phyloP scores from a whole-genome alignment of 495 filamentous ascomycete genomes.

The Lepraria neglecta region DNA sequence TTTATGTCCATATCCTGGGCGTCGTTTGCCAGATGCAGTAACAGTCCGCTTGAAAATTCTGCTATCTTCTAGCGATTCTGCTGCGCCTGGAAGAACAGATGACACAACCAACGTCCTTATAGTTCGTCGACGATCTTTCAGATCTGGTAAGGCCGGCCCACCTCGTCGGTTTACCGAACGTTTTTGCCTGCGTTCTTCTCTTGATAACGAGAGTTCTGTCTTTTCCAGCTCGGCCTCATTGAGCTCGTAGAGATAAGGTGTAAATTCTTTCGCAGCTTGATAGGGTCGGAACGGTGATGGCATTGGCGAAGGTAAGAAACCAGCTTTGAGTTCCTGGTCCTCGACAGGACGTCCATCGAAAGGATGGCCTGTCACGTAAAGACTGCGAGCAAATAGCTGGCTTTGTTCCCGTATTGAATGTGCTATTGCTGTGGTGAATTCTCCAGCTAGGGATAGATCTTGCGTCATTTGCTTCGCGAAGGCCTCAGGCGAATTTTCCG shows the following conservation, averaged over 20 bases:
- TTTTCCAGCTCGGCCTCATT: constrained; percentile 85
- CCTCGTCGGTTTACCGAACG: constrained; percentile 89
- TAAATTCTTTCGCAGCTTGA: constrained; percentile 86
- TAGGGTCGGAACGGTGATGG: constrained; percentile 77
- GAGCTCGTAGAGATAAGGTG: constrained; percentile 87
- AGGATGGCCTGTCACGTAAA: constrained; percentile 87
- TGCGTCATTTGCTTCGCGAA: constrained; percentile 84
- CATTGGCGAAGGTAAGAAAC: constrained; percentile 81
- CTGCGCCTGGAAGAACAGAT: constrained; percentile 81
- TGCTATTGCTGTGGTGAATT: constrained; percentile 95
- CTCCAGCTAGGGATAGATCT: constrained; percentile 87
- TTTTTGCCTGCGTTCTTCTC: constrained; percentile 91
- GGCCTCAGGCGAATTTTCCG: constrained; percentile 84
- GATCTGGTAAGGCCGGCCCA: constrained; percentile 87
- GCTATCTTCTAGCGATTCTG: constrained; percentile 70
- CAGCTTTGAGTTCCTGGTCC: constrained; percentile 75
- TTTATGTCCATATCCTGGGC: constrained; percentile 42
- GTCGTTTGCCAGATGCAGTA: constrained; percentile 50
- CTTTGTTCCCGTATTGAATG: constrained; percentile 94
- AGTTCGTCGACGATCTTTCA: constrained; percentile 89
- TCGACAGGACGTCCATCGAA: constrained; percentile 93
- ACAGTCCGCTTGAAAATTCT: constrained; percentile 72
- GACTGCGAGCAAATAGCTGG: constrained; percentile 85
- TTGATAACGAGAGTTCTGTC: constrained; percentile 83
- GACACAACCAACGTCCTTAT: constrained; percentile 88